phyloP scores from a whole-genome alignment of 768 basidiomycete species.

The Amanita pseudoporphyria region DNA sequence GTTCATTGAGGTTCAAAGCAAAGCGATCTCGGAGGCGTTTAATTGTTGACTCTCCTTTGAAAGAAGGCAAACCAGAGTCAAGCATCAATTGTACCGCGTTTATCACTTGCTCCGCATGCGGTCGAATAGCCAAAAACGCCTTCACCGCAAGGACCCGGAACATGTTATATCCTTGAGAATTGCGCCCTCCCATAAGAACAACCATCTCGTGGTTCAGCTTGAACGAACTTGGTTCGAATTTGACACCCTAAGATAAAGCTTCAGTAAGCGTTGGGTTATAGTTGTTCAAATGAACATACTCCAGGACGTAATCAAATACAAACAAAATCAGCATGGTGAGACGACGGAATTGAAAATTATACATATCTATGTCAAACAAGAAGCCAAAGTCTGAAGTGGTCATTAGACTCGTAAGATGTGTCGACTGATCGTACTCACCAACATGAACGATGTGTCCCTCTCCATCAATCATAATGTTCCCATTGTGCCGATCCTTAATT shows the following conservation, averaged over 20 bases:
- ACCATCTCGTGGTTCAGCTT: constrained; percentile 99
- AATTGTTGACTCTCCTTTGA: constrained; percentile 94
- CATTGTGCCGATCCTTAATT: constrained; percentile 98
- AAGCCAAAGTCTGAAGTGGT: constrained; percentile 78
- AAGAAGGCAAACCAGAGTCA: constrained; percentile 88
- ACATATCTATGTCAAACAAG: constrained; percentile 97
- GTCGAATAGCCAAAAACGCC: constrained; percentile 94
- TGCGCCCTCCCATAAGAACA: constrained; percentile 89
- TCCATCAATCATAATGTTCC: constrained; percentile 99
- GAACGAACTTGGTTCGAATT: constrained; percentile 97
- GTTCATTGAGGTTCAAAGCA: constrained; percentile 69
- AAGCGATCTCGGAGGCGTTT: constrained; percentile 82
- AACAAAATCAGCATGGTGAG: constrained; percentile 15
- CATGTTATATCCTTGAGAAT: constrained; percentile 88
- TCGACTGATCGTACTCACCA: constrained; percentile 40
- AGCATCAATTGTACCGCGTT: constrained; percentile 90
- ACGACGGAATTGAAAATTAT: constrained; percentile 1
- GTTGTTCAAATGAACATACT: constrained; percentile 26
- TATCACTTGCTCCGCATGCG: constrained; percentile 84
- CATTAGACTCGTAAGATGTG: neutral
- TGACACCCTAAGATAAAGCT: constrained; percentile 63
- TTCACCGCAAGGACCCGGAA: constrained; percentile 94
- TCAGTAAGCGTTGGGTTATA: neutral
- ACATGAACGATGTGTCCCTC: constrained; percentile 96
- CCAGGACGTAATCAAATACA: constrained; percentile 49